These are phyloP conservation scores for Labyrinthula sp. DNA, from an alignment of 352 stramenopile species.

Conservation along the genomic window DNA sequence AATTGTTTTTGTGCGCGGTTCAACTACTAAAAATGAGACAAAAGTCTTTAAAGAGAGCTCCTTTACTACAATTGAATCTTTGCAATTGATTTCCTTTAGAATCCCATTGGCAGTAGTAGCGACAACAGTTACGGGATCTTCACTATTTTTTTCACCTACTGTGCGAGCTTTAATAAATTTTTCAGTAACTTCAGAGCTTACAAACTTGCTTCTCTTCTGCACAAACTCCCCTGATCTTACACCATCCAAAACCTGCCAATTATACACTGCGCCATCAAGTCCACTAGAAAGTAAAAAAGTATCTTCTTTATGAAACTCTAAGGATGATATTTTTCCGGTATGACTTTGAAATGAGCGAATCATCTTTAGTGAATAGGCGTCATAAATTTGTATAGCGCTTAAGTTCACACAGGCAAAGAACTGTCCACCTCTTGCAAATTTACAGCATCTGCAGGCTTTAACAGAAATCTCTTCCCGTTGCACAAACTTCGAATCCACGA, in stretches of 20 bases:
- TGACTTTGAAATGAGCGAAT: conserved; percentile 63
- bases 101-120: no score
- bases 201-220: no score
- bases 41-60: no score
- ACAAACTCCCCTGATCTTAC: conserved; percentile 70
- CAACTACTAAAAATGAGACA: no score
- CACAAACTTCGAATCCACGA: conserved; percentile 75
- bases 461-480: conserved; percentile 65
- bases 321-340: conserved; percentile 60
- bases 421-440: conserved; percentile 66
- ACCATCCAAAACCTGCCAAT: conserved; percentile 67
- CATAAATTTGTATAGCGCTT: conserved; percentile 71
- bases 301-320: conserved; percentile 64
- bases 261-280: conserved; percentile 70
- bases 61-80: no score
- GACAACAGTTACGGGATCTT: no score
- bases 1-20: no score
- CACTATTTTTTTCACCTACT: no score
- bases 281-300: conserved; percentile 57
- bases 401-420: conserved; percentile 74
- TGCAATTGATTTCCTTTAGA: no score
- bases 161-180: no score
- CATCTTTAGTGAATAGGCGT: conserved; percentile 66
- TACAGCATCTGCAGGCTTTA: conserved; percentile 64
- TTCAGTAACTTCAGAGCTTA: no score